Conservation (phyloP, 345 rosid species). For the Ailanthus altissimus region DNA sequence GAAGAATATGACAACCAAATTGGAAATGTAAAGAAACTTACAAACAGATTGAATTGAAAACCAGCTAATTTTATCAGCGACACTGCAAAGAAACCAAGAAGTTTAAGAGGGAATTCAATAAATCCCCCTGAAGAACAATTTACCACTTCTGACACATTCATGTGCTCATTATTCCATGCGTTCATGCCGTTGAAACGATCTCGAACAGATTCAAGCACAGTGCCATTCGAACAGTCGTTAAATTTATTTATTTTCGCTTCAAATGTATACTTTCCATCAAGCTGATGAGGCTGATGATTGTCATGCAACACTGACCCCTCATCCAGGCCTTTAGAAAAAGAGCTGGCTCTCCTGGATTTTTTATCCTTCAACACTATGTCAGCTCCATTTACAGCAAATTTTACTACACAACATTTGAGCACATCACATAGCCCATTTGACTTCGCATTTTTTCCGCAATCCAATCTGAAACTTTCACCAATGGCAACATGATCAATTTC, state of each 20-base stretch:
- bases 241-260: not conserved
- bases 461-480: not conserved
- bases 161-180: not conserved
- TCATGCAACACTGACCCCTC: not conserved
- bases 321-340: not conserved
- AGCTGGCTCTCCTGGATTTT: constrained; percentile 15
- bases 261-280: not conserved
- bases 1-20: constrained; percentile 27
- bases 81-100: constrained; percentile 14
- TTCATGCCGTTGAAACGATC: not conserved
- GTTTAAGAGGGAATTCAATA: constrained; percentile 15
- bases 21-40: constrained; percentile 31
- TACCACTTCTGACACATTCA: constrained; percentile 4
- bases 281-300: not conserved
- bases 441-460: not conserved
- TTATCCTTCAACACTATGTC: constrained; percentile 30
- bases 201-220: not conserved
- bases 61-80: constrained; percentile 25
- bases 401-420: constrained; percentile 24
- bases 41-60: constrained; percentile 29
- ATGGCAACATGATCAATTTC: constrained; percentile 2
- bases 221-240: not conserved
- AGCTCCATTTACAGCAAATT: constrained; percentile 26
- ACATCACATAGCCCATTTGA: not conserved
- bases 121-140: constrained; percentile 8